Conservation (phyloP, 441 rosid genomes). For the Erysimum cheiri region DNA sequence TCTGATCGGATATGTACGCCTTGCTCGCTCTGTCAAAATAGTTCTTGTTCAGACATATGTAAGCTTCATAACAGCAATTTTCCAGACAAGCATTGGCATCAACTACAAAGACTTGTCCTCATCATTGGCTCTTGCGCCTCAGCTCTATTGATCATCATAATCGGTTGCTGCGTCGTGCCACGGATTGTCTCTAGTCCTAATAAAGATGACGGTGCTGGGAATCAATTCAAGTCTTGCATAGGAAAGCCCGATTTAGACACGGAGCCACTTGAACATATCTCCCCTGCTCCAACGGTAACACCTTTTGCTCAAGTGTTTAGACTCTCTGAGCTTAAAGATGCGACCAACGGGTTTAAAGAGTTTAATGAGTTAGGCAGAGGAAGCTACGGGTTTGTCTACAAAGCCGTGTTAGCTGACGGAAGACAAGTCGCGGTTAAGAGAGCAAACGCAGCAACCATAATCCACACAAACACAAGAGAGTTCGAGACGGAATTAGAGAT, state of each 20-base stretch:
- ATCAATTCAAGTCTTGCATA: constrained; percentile 59
- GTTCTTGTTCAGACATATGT: constrained; percentile 75
- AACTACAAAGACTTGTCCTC: constrained; percentile 47
- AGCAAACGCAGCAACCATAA: constrained; percentile 93
- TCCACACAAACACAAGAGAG: constrained; percentile 76
- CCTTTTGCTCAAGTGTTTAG: constrained; percentile 77
- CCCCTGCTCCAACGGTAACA: constrained; percentile 49
- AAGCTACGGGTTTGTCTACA: constrained; percentile 91
- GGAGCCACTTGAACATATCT: constrained; percentile 46
- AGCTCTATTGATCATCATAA: constrained; percentile 50
- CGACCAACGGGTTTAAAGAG: constrained; percentile 91
- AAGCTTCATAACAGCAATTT: constrained; percentile 51
- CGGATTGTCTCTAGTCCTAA: constrained; percentile 39
- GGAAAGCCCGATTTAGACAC: constrained; percentile 60
- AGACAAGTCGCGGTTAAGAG: constrained; percentile 88
- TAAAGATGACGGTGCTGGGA: constrained; percentile 53
- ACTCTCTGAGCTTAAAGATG: constrained; percentile 86
- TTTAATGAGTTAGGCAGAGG: constrained; percentile 93
- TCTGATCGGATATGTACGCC: constrained; percentile 78
- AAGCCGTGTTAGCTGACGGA: constrained; percentile 76
- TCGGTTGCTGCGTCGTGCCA: constrained; percentile 60
- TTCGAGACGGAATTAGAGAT: constrained; percentile 80
- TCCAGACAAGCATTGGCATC: constrained; percentile 60
- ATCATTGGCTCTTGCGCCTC: constrained; percentile 55
- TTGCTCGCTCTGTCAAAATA: constrained; percentile 95